Evolutionary conservation across 192 early-diverging fungal species (phyloP).

Genomic region (Coemansia sp.): DNA sequence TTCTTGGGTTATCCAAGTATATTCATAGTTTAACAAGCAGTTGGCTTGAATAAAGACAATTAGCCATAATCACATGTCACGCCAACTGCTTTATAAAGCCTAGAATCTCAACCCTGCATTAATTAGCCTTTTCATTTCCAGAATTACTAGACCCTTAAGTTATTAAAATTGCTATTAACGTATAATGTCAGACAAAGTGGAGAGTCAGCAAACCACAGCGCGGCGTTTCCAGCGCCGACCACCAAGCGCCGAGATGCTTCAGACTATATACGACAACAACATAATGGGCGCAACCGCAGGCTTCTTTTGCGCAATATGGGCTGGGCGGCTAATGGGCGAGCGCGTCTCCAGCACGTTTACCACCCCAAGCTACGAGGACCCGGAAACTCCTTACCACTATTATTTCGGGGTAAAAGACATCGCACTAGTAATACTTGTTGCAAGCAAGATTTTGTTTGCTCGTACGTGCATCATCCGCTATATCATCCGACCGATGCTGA

Average conservation of each 20-base stretch:
- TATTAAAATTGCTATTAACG: background rate
- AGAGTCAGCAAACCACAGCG: background rate
- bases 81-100: background rate
- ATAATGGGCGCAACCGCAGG: constrained; percentile 32
- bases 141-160: background rate
- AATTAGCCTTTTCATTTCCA: background rate
- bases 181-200: background rate
- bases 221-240: constrained; percentile 15
- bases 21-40: no score
- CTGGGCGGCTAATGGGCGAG: constrained; percentile 32
- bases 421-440: constrained; percentile 12
- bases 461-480: constrained; percentile 22
- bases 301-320: constrained; percentile 45
- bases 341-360: constrained; percentile 17
- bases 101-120: background rate
- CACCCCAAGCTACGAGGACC: constrained; percentile 11
- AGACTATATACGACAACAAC: constrained; percentile 36
- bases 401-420: constrained; percentile 24
- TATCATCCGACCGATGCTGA: constrained; percentile 18
- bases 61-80: background rate
- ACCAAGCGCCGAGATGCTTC: constrained; percentile 24
- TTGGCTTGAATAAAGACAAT: no score
- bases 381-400: constrained; percentile 9
- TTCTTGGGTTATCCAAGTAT: no score
- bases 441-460: constrained; percentile 31